These are phyloP conservation scores for Wickerhamiella vanderwaltii DNA, from an alignment of 805 yeast species.

Conservation along the genomic window DNA sequence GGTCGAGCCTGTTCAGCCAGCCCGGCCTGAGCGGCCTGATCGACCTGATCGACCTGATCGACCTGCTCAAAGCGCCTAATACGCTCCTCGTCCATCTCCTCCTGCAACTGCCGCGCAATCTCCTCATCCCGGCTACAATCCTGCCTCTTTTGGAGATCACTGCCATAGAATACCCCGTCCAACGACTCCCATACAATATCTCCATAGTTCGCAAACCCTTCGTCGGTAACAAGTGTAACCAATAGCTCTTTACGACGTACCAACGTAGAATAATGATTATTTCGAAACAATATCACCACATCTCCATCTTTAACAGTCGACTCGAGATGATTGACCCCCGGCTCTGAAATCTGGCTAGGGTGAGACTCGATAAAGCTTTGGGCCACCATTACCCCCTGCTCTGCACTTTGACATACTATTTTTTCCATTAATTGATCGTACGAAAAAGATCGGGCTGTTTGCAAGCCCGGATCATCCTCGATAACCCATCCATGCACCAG, in stretches of 20 bases:
- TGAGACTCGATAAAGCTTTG: slow-evolving; percentile 45
- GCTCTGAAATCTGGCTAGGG: slow-evolving; percentile 61
- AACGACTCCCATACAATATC: slow-evolving; percentile 77
- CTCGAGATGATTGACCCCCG: slow-evolving; percentile 45
- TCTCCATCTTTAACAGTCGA: slow-evolving; percentile 39
- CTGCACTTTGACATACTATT: slow-evolving; percentile 9
- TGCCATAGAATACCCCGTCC: slow-evolving; percentile 58
- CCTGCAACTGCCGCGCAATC: slow-evolving; percentile 2
- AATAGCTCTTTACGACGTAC: slow-evolving; percentile 35
- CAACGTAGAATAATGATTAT: slow-evolving; percentile 76
- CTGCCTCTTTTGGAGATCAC: slow-evolving; percentile 40
- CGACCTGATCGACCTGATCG: no score
- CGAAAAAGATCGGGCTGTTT: slow-evolving; percentile 19
- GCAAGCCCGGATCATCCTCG: slow-evolving; percentile 1
- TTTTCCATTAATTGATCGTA: slow-evolving; percentile 20
- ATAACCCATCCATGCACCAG: slow-evolving; percentile 76
- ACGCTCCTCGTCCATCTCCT: neutral
- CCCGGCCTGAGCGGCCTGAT: no score
- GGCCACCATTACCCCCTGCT: neutral
- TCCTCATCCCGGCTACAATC: slow-evolving; percentile 12
- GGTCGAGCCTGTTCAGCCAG: no score
- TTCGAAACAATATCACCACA: slow-evolving; percentile 66
- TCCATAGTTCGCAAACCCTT: slow-evolving; percentile 39
- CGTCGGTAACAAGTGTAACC: slow-evolving; percentile 62
- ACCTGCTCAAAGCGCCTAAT: no score